These are phyloP conservation scores for Syncephalastrum contaminatum DNA, from an alignment of 371 early-diverging fungal genomes.

Conservation along the genomic window DNA sequence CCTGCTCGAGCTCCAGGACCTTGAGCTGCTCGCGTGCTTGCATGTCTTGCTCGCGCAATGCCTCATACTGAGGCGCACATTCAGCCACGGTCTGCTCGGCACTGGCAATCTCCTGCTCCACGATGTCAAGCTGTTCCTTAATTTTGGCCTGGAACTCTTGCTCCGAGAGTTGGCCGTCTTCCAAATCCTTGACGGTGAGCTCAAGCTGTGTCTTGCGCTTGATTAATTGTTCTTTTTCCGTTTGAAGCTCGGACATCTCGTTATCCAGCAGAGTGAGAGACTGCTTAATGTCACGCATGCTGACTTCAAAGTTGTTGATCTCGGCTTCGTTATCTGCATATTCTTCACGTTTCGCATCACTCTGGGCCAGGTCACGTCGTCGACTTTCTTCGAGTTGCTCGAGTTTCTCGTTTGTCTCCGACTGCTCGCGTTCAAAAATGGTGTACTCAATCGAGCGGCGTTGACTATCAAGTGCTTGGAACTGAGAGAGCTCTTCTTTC, in stretches of 20 bases:
- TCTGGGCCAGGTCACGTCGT: slow-evolving; percentile 42
- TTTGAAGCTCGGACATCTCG: slow-evolving; percentile 59
- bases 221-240: slow-evolving; percentile 55
- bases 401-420: slow-evolving; percentile 72
- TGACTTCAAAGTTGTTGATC: slow-evolving; percentile 35
- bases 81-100: slow-evolving; percentile 56
- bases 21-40: slow-evolving; percentile 16
- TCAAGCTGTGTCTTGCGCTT: slow-evolving; percentile 59
- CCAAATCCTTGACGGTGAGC: slow-evolving; percentile 53
- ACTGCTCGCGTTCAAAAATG: slow-evolving; percentile 86
- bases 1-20: slow-evolving; percentile 47
- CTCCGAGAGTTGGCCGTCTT: slow-evolving; percentile 45
- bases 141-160: slow-evolving; percentile 39
- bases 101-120: slow-evolving; percentile 58
- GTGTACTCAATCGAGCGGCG: slow-evolving; percentile 90
- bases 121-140: slow-evolving; percentile 33
- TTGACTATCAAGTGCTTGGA: slow-evolving; percentile 83
- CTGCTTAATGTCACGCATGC: slow-evolving; percentile 45
- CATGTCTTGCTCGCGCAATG: slow-evolving; percentile 43
- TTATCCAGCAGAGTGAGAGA: slow-evolving; percentile 44
- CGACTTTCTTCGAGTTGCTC: slow-evolving; percentile 68
- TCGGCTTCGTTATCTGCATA: slow-evolving; percentile 35
- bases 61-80: slow-evolving; percentile 54
- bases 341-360: slow-evolving; percentile 37
- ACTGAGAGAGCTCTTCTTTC: slow-evolving; percentile 88